Evolutionary conservation across 441 rosid species (phyloP), one percentile per base, ranked within the genome.

Genomic region (Arabidopsis lyrata): DNA sequence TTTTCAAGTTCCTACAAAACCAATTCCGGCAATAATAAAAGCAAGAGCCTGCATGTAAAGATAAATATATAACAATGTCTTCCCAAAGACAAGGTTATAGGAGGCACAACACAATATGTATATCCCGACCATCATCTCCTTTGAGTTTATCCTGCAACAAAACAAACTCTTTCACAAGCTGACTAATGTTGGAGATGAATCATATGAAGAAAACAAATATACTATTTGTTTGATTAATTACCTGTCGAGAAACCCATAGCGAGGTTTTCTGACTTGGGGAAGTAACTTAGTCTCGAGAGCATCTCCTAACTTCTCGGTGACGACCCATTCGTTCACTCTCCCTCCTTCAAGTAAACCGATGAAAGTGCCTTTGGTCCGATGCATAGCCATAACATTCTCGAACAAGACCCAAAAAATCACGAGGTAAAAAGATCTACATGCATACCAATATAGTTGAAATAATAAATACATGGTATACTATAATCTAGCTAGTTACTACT

Each of bases 341-440:
- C 83, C 81, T 24, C 85, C 87, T 73, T 84, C 86, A 3, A 77
- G 83, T 66, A 86, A 78, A 44, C 86, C 85, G 57, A 82, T 86
- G 24, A 79, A 78, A 20, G 85, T 77, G 38, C 87, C 84, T 64
- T 79, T 86, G 16, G 83, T 80, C 54, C 83, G 75, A 60, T 81
- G 88, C 54, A 84, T 72, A 16, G 88, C 81, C 90, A 81, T 84
- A 4, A 81, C 88, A 68, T 81, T 84, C 66, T 84, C 88, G 63
- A 84, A 81, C 52, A 86, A 63, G 31, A 86, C 75, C 88, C 88
- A 78, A 54, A 77, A 74, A n/a, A 78, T 56, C 50, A 84, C 73
- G 15, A 84, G 81, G 75, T 82, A 82, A 50, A 81, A 77, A 7
- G 86, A 82, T 77, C 86, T 82, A 44, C 6, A 41, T 18, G 15